phyloP scores from a whole-genome alignment of 768 basidiomycete genomes.

The Harrya chromipes region DNA sequence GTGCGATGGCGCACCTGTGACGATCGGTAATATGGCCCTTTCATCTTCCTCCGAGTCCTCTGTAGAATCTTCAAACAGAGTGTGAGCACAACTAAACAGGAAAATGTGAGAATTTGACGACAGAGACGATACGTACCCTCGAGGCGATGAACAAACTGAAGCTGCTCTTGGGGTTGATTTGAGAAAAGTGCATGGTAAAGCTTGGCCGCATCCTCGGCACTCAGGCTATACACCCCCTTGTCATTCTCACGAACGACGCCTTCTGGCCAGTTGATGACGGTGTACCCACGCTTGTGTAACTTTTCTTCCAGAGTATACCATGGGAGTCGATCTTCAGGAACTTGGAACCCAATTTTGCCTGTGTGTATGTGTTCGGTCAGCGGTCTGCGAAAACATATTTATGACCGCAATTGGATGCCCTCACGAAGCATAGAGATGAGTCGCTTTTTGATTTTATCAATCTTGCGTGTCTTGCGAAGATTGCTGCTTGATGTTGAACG shows the following conservation, averaged over 20 bases:
- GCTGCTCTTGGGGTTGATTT: background rate
- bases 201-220: background rate
- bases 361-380: background rate
- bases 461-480: background rate
- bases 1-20: no score
- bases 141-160: background rate
- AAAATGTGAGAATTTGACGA: no score
- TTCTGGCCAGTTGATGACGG: background rate
- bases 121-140: background rate
- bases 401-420: background rate
- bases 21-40: no score
- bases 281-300: background rate
- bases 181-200: background rate
- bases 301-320: slow-evolving; percentile 1
- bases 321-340: background rate
- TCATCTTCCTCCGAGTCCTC: no score
- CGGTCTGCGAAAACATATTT: background rate
- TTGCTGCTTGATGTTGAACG: background rate
- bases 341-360: background rate
- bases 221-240: slow-evolving; percentile 1
- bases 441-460: background rate
- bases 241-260: background rate
- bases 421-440: background rate
- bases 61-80: background rate
- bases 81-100: no score